These are phyloP conservation scores for Emergomyces pasteurianus DNA, from an alignment of 2,329 filamentous ascomycete species.

Conservation along the genomic window DNA sequence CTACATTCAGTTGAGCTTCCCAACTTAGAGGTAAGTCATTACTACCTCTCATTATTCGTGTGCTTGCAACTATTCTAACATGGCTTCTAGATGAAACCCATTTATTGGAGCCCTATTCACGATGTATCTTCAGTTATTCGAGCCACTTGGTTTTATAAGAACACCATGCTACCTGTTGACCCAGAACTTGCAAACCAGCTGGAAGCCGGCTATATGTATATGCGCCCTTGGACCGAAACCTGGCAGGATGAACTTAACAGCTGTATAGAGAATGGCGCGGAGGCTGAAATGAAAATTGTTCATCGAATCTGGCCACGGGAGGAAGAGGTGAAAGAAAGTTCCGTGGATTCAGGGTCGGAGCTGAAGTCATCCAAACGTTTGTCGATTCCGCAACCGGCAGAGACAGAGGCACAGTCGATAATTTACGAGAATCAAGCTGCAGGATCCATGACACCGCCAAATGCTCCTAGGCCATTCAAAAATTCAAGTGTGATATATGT, in stretches of 20 bases:
- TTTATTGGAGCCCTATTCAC: constrained; percentile 93
- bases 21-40: constrained; percentile 38
- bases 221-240: constrained; percentile 80
- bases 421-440: constrained; percentile 31
- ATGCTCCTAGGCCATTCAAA: constrained; percentile 48
- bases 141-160: constrained; percentile 95
- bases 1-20: constrained; percentile 81
- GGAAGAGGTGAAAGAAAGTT: constrained; percentile 23
- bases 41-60: not conserved
- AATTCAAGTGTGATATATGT: constrained; percentile 81
- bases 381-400: not conserved
- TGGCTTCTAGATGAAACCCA: constrained; percentile 67
- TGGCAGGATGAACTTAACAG: constrained; percentile 87
- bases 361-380: constrained; percentile 13
- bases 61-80: constrained; percentile 4
- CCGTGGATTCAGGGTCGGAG: constrained; percentile 26
- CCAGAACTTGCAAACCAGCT: constrained; percentile 78
- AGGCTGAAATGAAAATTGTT: constrained; percentile 83
- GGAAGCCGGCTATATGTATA: constrained; percentile 76
- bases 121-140: constrained; percentile 72
- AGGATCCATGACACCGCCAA: constrained; percentile 29
- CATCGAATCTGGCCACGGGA: constrained; percentile 68
- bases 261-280: constrained; percentile 77
- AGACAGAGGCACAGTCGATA: constrained; percentile 3
- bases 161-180: constrained; percentile 85